A percentile compares a stretch with the other conserved stretches of the same genome.
Conservation (phyloP, 164 flowering plant genomes). For the Echeveria elegans region DNA sequence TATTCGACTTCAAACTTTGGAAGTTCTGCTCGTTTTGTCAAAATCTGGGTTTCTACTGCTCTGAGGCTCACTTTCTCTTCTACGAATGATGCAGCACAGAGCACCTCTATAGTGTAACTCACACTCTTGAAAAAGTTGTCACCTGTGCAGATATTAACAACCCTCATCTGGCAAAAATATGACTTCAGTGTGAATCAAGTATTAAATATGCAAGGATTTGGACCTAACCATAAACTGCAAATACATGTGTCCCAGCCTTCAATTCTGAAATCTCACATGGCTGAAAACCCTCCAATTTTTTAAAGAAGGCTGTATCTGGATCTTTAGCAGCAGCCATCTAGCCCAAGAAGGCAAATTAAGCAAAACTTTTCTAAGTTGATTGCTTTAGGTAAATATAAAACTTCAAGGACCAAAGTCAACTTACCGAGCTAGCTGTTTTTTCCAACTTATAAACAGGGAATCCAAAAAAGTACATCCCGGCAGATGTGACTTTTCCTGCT, state of each 20-base stretch:
- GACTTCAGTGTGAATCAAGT: not conserved
- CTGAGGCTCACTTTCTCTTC: conserved; percentile 76
- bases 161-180: not conserved
- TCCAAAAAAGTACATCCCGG: conserved; percentile 96
- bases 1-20: conserved; percentile 89
- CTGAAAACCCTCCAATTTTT: conserved; percentile 84
- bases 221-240: conserved; percentile 91
- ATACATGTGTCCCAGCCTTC: conserved; percentile 87
- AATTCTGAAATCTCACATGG: conserved; percentile 91
- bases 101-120: conserved; percentile 75
- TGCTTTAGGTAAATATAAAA: conserved; percentile 3
- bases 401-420: conserved; percentile 11
- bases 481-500: conserved; percentile 85
- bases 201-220: not conserved
- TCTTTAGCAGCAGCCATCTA: conserved; percentile 82
- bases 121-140: conserved; percentile 94
- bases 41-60: conserved; percentile 72
- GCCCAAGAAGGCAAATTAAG: conserved; percentile 5
- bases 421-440: conserved; percentile 55
- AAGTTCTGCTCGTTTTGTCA: conserved; percentile 74
- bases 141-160: conserved; percentile 30
- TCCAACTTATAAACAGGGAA: conserved; percentile 89
- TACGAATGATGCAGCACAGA: conserved; percentile 63
- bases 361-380: not conserved
- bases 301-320: conserved; percentile 85